Conservation (phyloP, 768 basidiomycete genomes). For the Lentinula sp. region DNA sequence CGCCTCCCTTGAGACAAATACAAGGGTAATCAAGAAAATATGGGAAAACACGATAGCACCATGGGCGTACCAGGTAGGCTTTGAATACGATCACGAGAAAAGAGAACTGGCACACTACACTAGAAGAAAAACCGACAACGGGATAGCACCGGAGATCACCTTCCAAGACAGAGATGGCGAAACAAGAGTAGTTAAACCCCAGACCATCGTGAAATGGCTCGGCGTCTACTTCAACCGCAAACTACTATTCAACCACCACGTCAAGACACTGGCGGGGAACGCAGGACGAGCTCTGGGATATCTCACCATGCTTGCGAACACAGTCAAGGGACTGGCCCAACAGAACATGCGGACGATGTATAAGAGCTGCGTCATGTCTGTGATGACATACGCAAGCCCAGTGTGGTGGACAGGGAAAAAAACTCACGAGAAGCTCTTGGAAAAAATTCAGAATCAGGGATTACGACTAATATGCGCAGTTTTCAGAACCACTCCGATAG, state of each 20-base stretch:
- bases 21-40: constrained; percentile 10
- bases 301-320: constrained; percentile 6
- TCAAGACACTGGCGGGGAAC: constrained; percentile 14
- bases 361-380: constrained; percentile 6
- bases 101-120: constrained; percentile 23
- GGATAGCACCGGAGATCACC: too few species aligned
- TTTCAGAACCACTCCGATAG: constrained; percentile 13
- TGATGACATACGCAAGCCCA: constrained; percentile 16
- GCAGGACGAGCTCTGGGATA: constrained; percentile 14
- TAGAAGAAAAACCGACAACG: neutral
- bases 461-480: constrained; percentile 9
- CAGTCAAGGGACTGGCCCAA: constrained; percentile 17
- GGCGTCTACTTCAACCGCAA: too few species aligned
- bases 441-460: constrained; percentile 13
- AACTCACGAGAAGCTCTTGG: constrained; percentile 7
- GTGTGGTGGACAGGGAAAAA: constrained; percentile 18
- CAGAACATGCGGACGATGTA: too few species aligned
- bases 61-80: constrained; percentile 15
- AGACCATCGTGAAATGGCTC: too few species aligned
- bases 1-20: neutral
- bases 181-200: too few species aligned
- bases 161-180: too few species aligned
- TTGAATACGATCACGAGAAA: constrained; percentile 16
- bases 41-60: constrained; percentile 7
- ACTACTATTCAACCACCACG: too few species aligned